Evolutionary conservation across 495 filamentous ascomycete species (phyloP).

Genomic region (Diplogelasinospora grovesii): DNA sequence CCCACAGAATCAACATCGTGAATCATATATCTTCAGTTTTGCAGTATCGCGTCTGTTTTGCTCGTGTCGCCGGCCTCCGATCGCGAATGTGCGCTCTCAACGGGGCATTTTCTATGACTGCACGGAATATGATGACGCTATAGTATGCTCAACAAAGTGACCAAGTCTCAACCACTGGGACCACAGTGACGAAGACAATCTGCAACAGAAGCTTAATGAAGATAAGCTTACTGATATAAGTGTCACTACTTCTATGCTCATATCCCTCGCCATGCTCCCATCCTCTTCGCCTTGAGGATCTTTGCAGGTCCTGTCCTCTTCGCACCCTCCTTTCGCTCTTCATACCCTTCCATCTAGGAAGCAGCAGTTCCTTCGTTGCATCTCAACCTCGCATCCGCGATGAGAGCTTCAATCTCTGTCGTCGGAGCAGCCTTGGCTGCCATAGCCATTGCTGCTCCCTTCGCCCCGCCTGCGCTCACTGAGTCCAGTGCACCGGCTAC

Average conservation of each 20-base stretch:
- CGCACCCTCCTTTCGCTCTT: slow-evolving; percentile 1
- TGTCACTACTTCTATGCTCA: no score
- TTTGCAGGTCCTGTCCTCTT: no score
- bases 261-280: not conserved
- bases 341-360: not conserved
- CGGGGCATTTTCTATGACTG: no score
- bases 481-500: no score
- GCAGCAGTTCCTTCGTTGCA: not conserved
- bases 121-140: no score
- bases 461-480: not conserved
- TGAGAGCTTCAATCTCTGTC: slow-evolving; percentile 18
- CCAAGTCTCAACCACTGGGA: no score
- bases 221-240: no score
- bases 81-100: not conserved
- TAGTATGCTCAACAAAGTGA: no score
- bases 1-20: slow-evolving; percentile 10
- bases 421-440: slow-evolving; percentile 13
- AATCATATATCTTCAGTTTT: slow-evolving; percentile 8
- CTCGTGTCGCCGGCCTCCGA: not conserved
- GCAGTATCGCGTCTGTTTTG: not conserved
- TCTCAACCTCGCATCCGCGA: slow-evolving; percentile 5
- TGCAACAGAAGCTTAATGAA: no score
- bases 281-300: not conserved
- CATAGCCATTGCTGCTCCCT: slow-evolving; percentile 4
- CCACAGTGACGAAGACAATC: no score